These are phyloP conservation scores for Xylaria cubensis DNA, from an alignment of 495 filamentous ascomycete genomes.

Conservation along the genomic window DNA sequence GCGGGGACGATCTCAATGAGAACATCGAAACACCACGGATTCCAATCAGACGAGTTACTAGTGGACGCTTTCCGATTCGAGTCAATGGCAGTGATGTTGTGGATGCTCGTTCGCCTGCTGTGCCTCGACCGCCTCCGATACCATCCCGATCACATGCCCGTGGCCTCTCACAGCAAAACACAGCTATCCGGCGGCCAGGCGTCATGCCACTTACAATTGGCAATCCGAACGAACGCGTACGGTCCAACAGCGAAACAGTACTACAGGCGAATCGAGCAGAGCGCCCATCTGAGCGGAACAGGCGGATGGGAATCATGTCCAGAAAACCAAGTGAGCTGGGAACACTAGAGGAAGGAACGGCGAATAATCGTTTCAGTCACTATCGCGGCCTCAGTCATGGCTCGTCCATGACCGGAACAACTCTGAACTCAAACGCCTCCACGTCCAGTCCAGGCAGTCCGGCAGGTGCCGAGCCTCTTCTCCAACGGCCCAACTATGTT, in stretches of 20 bases:
- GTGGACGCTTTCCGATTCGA: conserved; percentile 83
- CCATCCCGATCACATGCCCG: conserved; percentile 80
- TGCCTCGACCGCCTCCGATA: conserved; percentile 72
- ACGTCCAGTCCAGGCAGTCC: conserved; percentile 62
- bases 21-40: conserved; percentile 71
- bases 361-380: conserved; percentile 76
- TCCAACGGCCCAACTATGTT: conserved; percentile 66
- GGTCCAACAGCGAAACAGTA: conserved; percentile 89
- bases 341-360: conserved; percentile 74
- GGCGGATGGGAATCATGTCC: conserved; percentile 85
- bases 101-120: conserved; percentile 67
- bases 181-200: conserved; percentile 67
- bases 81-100: conserved; percentile 67
- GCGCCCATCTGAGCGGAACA: conserved; percentile 58
- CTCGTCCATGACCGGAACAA: conserved; percentile 69
- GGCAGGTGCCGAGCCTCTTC: conserved; percentile 51
- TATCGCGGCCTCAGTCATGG: conserved; percentile 82
- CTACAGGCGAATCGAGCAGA: conserved; percentile 59
- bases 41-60: conserved; percentile 74
- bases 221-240: conserved; percentile 78
- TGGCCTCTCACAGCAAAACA: conserved; percentile 75
- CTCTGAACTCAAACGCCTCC: conserved; percentile 45
- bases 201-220: conserved; percentile 70
- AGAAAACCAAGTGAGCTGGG: conserved; percentile 76
- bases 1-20: conserved; percentile 70